Percentiles rank a stretch among this genome's conserved stretches.
Conservation (phyloP, 108 stramenopile genomes). For the Cyclotella sp. region DNA sequence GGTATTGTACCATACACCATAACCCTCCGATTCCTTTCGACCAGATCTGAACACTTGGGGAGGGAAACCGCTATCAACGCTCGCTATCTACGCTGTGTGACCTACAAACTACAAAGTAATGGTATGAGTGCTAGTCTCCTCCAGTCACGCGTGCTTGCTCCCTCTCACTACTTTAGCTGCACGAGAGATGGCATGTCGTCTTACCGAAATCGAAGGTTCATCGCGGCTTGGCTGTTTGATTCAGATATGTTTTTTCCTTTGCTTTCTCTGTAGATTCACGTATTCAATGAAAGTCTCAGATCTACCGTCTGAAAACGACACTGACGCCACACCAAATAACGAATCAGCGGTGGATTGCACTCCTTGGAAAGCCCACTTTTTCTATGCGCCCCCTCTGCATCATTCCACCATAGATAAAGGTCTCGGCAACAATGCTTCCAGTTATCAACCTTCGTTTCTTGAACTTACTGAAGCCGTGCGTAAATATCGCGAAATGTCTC, state of each 20-base stretch:
- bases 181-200: neutral
- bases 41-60: no score
- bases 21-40: no score
- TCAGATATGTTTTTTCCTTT: no score
- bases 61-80: no score
- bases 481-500: slow-evolving; percentile 42
- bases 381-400: neutral
- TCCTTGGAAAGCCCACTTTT: slow-evolving; percentile 7
- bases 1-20: no score
- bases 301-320: neutral
- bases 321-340: neutral
- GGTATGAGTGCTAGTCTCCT: neutral
- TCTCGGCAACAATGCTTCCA: neutral
- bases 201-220: neutral
- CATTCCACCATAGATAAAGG: neutral
- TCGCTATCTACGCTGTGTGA: no score
- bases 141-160: neutral
- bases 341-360: neutral
- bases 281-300: no score
- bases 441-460: slow-evolving; percentile 30
- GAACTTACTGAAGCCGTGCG: slow-evolving; percentile 39
- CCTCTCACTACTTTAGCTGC: neutral
- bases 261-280: neutral
- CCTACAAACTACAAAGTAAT: neutral
- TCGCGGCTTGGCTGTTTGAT: neutral